phyloP scores from a whole-genome alignment of 2,329 filamentous ascomycete species.

The Calonectria hawksworthii region DNA sequence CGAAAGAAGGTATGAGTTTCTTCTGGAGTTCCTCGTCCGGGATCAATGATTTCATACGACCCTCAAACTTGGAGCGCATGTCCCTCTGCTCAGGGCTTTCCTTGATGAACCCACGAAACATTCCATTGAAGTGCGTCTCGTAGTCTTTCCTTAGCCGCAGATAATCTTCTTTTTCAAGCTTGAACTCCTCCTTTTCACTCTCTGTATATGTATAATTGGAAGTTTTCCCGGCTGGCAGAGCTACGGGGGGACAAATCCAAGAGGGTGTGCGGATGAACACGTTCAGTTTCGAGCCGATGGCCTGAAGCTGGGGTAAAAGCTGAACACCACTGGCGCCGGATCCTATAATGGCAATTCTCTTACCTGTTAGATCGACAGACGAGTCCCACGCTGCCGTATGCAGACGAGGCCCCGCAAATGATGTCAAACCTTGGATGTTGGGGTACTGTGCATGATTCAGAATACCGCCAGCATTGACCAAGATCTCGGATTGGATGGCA shows the following conservation, averaged over 20 bases:
- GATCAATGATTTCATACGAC: conserved; percentile 33
- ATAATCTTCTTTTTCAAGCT: conserved; percentile 19
- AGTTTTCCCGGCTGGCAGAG: conserved; percentile 11
- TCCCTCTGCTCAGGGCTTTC: conserved; percentile 36
- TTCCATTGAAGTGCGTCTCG: conserved; percentile 55
- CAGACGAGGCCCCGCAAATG: conserved; percentile 60
- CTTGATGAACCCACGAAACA: conserved; percentile 58
- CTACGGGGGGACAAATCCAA: conserved; percentile 57
- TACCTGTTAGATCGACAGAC: conserved; percentile 51
- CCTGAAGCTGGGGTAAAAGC: conserved; percentile 58
- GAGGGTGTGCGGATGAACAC: conserved; percentile 63
- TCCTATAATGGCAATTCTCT: conserved; percentile 55
- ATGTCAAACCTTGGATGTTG: conserved; percentile 59
- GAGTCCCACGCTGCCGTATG: conserved; percentile 62
- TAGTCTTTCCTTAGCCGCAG: conserved; percentile 49
- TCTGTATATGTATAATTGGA: conserved; percentile 29
- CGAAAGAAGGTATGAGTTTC: conserved; percentile 39
- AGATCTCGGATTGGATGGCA: conserved; percentile 28
- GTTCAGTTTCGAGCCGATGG: conserved; percentile 54
- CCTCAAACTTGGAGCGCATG: conserved; percentile 28
- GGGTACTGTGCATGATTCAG: conserved; percentile 60
- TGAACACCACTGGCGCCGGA: conserved; percentile 53
- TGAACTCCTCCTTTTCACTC: conserved; percentile 28
- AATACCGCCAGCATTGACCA: conserved; percentile 39
- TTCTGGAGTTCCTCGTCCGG: conserved; percentile 29